A percentile compares a stretch with the other conserved stretches of the same genome.
Conservation (phyloP, 1,284 basidiomycete species). For the Irpex lacteus region DNA sequence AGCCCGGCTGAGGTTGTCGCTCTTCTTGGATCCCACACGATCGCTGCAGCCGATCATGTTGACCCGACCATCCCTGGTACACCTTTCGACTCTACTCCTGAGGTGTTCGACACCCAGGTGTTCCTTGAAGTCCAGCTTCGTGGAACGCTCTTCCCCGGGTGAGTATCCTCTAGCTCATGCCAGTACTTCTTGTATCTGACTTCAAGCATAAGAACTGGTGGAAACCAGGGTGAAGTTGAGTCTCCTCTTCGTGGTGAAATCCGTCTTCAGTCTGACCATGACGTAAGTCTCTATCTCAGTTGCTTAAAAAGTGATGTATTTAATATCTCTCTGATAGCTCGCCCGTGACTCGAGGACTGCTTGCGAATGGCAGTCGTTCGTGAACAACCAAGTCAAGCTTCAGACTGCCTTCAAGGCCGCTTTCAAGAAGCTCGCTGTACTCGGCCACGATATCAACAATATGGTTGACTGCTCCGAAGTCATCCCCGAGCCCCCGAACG, state of each 20-base stretch:
- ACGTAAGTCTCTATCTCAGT: constrained; percentile 6
- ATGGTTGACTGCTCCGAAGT: constrained; percentile 1
- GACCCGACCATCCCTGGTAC: constrained; percentile 23
- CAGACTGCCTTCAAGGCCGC: constrained; percentile 2
- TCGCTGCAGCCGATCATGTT: constrained; percentile 27
- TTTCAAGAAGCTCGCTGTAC: constrained; percentile 1
- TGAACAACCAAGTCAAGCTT: constrained; percentile 2
- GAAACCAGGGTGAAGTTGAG: constrained; percentile 26
- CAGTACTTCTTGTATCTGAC: not conserved
- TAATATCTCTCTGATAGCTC: constrained; percentile 10
- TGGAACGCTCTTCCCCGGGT: constrained; percentile 29
- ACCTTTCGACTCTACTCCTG: constrained; percentile 28
- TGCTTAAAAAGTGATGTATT: not conserved
- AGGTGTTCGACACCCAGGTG: constrained; percentile 26
- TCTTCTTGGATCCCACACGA: constrained; percentile 28
- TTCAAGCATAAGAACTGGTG: constrained; percentile 11
- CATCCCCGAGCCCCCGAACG: constrained; percentile 3
- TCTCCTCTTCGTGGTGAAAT: constrained; percentile 27
- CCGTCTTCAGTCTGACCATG: constrained; percentile 30
- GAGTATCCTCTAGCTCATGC: not conserved
- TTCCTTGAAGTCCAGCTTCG: constrained; percentile 26
- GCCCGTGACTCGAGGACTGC: constrained; percentile 25
- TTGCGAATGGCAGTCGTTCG: constrained; percentile 26
- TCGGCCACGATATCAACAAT: not conserved
- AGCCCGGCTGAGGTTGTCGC: constrained; percentile 28